These are phyloP conservation scores for Cadophora sp. DNA, from an alignment of 2,329 filamentous ascomycete genomes.

Conservation along the genomic window DNA sequence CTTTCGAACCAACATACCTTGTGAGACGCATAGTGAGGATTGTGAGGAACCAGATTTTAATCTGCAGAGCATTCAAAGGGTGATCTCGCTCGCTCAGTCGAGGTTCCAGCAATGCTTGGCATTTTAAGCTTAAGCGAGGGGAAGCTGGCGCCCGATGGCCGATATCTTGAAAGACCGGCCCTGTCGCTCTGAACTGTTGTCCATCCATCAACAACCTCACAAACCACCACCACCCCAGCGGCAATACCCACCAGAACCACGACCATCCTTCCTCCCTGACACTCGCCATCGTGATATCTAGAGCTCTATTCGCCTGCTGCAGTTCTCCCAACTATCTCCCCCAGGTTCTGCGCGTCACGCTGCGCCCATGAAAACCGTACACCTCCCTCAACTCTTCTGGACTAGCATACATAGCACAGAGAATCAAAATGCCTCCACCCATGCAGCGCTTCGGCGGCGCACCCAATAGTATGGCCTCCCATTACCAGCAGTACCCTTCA, in stretches of 20 bases:
- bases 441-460: constrained; percentile 46
- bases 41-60: constrained; percentile 31
- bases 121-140: constrained; percentile 22
- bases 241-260: constrained; percentile 5
- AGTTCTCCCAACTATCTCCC: not conserved
- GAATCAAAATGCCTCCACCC: constrained; percentile 45
- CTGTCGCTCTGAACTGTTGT: not conserved
- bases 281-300: not conserved
- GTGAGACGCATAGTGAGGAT: constrained; percentile 44
- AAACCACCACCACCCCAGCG: constrained; percentile 7
- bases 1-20: constrained; percentile 36
- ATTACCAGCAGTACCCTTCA: constrained; percentile 54
- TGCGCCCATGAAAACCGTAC: constrained; percentile 46
- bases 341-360: constrained; percentile 34
- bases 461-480: constrained; percentile 46
- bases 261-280: constrained; percentile 5
- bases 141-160: constrained; percentile 14
- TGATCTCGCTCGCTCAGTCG: constrained; percentile 16
- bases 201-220: constrained; percentile 11
- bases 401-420: constrained; percentile 43
- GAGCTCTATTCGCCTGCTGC: not conserved
- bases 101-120: constrained; percentile 30
- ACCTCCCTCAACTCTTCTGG: constrained; percentile 42
- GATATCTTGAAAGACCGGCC: constrained; percentile 26
- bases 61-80: constrained; percentile 16